Evolutionary conservation across 139 green algal genomes (phyloP).

Genomic region (Marvania coccoides): DNA sequence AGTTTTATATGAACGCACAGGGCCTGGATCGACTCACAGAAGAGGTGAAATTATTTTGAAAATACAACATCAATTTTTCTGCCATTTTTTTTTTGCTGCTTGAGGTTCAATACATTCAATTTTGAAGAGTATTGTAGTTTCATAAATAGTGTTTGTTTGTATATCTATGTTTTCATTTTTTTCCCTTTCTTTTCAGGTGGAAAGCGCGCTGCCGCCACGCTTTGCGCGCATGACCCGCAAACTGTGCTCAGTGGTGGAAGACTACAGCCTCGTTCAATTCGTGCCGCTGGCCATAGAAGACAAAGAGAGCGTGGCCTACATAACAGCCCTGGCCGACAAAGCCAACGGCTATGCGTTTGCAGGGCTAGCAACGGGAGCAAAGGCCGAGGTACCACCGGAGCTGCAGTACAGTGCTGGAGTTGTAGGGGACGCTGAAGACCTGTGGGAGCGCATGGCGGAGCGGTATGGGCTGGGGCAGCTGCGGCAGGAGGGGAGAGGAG

Average conservation of each 20-base stretch:
- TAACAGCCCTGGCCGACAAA: slow-evolving; percentile 66
- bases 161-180: too few relatives aligned
- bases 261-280: slow-evolving; percentile 84
- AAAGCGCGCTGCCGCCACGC: slow-evolving; percentile 28
- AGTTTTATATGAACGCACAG: slow-evolving; percentile 84
- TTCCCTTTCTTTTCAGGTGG: too few relatives aligned
- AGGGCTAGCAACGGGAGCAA: background rate
- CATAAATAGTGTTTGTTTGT: too few relatives aligned
- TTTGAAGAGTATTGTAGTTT: too few relatives aligned
- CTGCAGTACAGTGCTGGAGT: slow-evolving; percentile 25
- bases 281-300: slow-evolving; percentile 78
- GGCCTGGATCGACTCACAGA: slow-evolving; percentile 71
- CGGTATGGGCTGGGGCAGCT: background rate
- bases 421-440: slow-evolving; percentile 4
- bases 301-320: slow-evolving; percentile 35
- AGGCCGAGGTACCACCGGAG: background rate
- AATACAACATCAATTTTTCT: too few relatives aligned
- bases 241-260: slow-evolving; percentile 63
- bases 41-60: too few relatives aligned
- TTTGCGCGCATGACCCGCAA: slow-evolving; percentile 14
- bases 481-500: background rate
- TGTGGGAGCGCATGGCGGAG: slow-evolving; percentile 28
- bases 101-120: too few relatives aligned
- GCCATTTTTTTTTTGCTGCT: too few relatives aligned
- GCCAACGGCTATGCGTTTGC: slow-evolving; percentile 66